These are phyloP conservation scores for Metarhizium rileyi DNA, from an alignment of 2,329 filamentous ascomycete species.

Conservation along the genomic window DNA sequence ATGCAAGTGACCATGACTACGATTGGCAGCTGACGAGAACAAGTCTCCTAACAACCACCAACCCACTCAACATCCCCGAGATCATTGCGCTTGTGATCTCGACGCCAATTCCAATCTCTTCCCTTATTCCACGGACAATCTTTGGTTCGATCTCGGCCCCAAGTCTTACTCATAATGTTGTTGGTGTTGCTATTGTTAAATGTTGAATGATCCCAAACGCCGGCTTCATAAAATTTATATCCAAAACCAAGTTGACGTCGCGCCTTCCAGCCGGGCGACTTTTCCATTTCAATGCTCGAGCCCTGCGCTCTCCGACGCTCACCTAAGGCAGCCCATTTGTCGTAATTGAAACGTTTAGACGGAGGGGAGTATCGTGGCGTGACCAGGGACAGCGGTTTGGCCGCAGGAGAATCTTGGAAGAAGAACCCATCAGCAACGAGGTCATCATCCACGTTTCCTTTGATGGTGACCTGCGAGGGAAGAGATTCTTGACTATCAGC, in stretches of 20 bases:
- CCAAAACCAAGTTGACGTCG: constrained; percentile 40
- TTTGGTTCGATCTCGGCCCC: constrained; percentile 36
- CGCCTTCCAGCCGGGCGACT: constrained; percentile 38
- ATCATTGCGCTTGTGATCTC: constrained; percentile 49
- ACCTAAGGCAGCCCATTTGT: constrained; percentile 86
- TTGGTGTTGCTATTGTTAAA: constrained; percentile 23
- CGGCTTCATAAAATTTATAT: constrained; percentile 38
- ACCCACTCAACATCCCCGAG: constrained; percentile 86
- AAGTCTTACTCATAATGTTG: constrained; percentile 7
- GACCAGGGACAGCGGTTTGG: constrained; percentile 24
- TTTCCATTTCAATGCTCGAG: constrained; percentile 39
- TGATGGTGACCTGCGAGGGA: constrained; percentile 24
- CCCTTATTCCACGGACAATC: constrained; percentile 48
- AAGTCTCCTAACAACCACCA: constrained; percentile 70
- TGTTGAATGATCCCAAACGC: constrained; percentile 37
- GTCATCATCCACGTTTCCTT: constrained; percentile 51
- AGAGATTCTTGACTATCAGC: constrained; percentile 12
- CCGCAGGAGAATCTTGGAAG: constrained; percentile 53
- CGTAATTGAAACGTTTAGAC: constrained; percentile 51
- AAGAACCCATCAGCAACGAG: constrained; percentile 61
- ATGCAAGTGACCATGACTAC: constrained; percentile 40
- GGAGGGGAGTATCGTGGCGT: constrained; percentile 53
- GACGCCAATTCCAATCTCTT: constrained; percentile 53
- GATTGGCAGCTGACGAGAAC: constrained; percentile 43
- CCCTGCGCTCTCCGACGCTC: constrained; percentile 65